These are phyloP conservation scores for Suillus subalutaceus DNA, from an alignment of 768 basidiomycete species.

Conservation along the genomic window DNA sequence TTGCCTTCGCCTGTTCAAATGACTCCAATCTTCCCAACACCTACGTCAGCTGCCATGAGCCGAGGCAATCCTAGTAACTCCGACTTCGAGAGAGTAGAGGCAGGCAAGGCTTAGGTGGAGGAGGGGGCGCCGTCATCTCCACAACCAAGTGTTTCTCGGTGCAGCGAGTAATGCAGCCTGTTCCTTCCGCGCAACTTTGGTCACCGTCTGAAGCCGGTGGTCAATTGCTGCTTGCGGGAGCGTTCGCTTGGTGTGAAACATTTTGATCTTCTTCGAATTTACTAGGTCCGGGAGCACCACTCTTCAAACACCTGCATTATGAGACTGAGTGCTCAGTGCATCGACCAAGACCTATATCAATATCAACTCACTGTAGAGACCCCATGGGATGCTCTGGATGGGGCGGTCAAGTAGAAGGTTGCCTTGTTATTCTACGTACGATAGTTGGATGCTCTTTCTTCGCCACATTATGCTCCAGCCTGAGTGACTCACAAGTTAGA, in stretches of 20 bases:
- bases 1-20: conserved; percentile 59
- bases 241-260: conserved; percentile 38
- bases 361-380: conserved; percentile 52
- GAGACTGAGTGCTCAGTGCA: neutral
- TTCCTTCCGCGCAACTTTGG: conserved; percentile 22
- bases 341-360: neutral
- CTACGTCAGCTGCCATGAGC: conserved; percentile 31
- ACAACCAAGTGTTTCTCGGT: conserved; percentile 44
- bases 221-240: conserved; percentile 31
- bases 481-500: conserved; percentile 3
- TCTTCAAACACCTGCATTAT: conserved; percentile 52
- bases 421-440: neutral
- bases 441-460: neutral
- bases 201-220: conserved; percentile 22
- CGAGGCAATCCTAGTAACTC: conserved; percentile 9
- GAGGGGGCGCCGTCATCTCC: conserved; percentile 28
- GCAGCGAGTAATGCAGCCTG: conserved; percentile 17
- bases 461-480: no score
- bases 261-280: conserved; percentile 44
- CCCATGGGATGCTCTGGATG: conserved; percentile 51
- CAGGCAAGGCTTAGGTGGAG: conserved; percentile 4
- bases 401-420: conserved; percentile 35
- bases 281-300: conserved; percentile 51
- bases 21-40: conserved; percentile 49
- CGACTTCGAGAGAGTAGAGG: conserved; percentile 28